phyloP scores from a whole-genome alignment of 106 monocot species.

The Allium sativum region DNA sequence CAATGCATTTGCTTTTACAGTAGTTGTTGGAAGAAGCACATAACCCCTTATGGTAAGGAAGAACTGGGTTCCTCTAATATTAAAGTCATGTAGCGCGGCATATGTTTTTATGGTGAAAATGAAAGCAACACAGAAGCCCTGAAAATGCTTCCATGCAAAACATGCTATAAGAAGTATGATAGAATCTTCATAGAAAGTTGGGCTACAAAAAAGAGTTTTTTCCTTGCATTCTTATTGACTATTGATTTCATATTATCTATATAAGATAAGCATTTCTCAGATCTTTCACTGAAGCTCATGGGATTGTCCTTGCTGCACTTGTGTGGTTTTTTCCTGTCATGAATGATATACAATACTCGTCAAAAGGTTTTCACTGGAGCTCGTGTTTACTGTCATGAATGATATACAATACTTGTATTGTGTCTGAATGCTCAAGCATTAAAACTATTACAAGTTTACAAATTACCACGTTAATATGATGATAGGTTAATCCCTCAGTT shows the following conservation, averaged over 20 bases:
- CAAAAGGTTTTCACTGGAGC: no score
- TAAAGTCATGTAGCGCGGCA: constrained; percentile 80
- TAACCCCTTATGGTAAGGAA: constrained; percentile 20
- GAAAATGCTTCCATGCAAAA: constrained; percentile 84
- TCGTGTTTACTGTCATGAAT: no score
- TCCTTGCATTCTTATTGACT: background rate
- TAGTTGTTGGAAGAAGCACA: constrained; percentile 40
- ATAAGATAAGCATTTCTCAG: constrained; percentile 28
- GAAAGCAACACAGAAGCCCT: constrained; percentile 64
- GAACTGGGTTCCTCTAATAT: constrained; percentile 38
- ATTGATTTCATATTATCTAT: background rate
- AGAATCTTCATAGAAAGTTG: constrained; percentile 73
- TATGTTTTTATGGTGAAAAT: constrained; percentile 92
- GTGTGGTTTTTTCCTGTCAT: constrained; percentile 76
- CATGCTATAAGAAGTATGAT: constrained; percentile 81
- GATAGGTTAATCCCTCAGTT: no score
- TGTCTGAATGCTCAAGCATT: no score
- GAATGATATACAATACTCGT: no score
- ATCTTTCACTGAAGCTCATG: constrained; percentile 92
- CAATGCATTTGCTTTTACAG: constrained; percentile 13
- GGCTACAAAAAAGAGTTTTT: constrained; percentile 88
- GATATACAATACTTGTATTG: no score
- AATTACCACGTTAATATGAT: no score
- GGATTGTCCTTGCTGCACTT: constrained; percentile 84
- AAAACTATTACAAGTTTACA: no score